Conservation (phyloP, 2,329 filamentous ascomycete genomes). For the Basipetospora chlamydospora region DNA sequence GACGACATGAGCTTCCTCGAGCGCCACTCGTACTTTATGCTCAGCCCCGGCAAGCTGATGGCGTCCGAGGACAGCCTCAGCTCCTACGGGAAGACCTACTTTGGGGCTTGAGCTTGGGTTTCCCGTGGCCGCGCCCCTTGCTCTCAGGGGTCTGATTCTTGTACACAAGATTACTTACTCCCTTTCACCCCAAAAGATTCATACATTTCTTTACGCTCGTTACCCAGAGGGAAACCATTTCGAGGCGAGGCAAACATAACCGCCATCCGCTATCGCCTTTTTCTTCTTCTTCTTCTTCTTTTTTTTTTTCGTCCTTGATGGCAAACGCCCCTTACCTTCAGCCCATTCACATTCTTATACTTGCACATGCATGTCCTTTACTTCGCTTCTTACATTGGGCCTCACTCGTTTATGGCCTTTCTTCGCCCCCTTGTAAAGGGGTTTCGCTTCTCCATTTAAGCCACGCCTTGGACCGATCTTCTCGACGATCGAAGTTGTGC, state of each 20-base stretch:
- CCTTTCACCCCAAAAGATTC: not conserved
- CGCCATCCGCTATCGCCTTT: too few species aligned
- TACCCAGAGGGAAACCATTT: too few species aligned
- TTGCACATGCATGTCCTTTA: too few species aligned
- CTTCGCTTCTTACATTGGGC: too few species aligned
- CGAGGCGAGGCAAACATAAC: too few species aligned
- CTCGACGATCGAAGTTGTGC: too few species aligned
- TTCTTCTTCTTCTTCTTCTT: not conserved
- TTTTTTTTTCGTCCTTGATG: constrained; percentile 2
- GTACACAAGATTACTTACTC: not conserved
- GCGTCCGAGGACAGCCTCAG: constrained; percentile 21
- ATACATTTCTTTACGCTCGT: constrained; percentile 2
- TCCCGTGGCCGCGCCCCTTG: not conserved
- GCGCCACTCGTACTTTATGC: constrained; percentile 44
- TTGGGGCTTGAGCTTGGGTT: constrained; percentile 9
- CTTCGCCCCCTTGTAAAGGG: too few species aligned
- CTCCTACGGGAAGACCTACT: constrained; percentile 34
- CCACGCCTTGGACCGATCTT: too few species aligned
- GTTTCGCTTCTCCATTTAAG: too few species aligned
- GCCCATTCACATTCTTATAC: too few species aligned
- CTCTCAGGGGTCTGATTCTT: not conserved
- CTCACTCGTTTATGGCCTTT: too few species aligned
- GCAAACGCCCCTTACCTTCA: too few species aligned
- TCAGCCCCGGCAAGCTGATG: constrained; percentile 24
- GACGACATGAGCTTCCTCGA: constrained; percentile 34